phyloP scores from a whole-genome alignment of 2,329 filamentous ascomycete species.

The Trichoderma atrobrunneum region DNA sequence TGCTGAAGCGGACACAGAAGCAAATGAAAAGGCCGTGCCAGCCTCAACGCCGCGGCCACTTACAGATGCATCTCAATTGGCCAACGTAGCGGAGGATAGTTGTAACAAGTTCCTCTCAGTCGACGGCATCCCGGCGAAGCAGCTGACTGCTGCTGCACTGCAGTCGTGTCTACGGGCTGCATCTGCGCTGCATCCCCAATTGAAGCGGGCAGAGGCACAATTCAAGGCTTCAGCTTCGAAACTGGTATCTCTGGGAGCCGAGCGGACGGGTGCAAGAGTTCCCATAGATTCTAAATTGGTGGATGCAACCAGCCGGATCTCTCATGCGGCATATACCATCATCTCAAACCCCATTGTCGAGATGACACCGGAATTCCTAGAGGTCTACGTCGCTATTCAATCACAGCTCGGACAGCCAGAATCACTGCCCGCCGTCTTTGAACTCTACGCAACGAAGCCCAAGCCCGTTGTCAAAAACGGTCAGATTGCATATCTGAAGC shows the following conservation, averaged over 20 bases:
- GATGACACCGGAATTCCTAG: conserved; percentile 70
- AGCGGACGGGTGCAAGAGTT: conserved; percentile 33
- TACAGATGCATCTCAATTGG: conserved; percentile 41
- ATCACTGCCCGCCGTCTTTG: conserved; percentile 74
- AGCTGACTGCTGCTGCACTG: conserved; percentile 44
- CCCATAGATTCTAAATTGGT: conserved; percentile 37
- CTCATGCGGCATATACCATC: conserved; percentile 64
- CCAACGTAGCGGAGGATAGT: conserved; percentile 42
- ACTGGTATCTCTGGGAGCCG: conserved; percentile 47
- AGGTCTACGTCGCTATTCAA: conserved; percentile 74
- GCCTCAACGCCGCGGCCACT: conserved; percentile 27
- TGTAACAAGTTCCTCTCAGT: conserved; percentile 44
- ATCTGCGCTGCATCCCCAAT: conserved; percentile 42
- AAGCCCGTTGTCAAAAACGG: conserved; percentile 60
- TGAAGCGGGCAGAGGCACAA: conserved; percentile 39
- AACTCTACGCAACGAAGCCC: conserved; percentile 81
- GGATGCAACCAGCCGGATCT: conserved; percentile 51
- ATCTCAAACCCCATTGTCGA: conserved; percentile 73
- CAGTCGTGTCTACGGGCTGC: conserved; percentile 46
- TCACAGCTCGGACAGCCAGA: conserved; percentile 68
- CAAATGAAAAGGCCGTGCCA: conserved; percentile 17
- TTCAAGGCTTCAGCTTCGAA: conserved; percentile 50
- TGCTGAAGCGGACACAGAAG: neutral
- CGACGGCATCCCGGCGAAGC: conserved; percentile 44
- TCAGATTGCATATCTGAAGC: conserved; percentile 57